phyloP scores from a whole-genome alignment of 257 asterid species.

The Ocimum tenuiflorum region DNA sequence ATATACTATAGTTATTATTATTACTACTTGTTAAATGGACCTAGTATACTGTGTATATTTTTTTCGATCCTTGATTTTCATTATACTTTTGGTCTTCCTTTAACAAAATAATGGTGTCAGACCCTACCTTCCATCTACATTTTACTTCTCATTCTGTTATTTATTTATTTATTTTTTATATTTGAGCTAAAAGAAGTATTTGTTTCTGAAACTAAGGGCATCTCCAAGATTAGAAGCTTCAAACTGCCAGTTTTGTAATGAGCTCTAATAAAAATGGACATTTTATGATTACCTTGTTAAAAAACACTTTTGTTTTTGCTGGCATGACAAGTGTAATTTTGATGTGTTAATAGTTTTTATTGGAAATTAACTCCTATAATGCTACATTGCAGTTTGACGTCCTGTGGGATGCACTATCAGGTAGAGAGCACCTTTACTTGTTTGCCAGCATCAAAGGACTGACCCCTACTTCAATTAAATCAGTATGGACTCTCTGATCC shows the following conservation, averaged over 20 bases:
- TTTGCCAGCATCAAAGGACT: slow-evolving; percentile 89
- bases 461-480: slow-evolving; percentile 42
- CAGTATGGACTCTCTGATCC: slow-evolving; percentile 33
- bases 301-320: not conserved
- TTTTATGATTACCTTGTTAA: not conserved
- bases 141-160: not conserved
- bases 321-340: not conserved
- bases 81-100: not conserved
- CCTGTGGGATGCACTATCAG: slow-evolving; percentile 91
- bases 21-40: not conserved
- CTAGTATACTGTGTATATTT: not conserved
- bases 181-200: not conserved
- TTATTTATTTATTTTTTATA: not conserved
- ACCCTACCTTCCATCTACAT: not conserved
- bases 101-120: not conserved
- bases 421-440: slow-evolving; percentile 76
- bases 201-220: not conserved
- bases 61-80: not conserved
- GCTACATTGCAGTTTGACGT: slow-evolving; percentile 61
- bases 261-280: slow-evolving; percentile 3
- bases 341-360: not conserved
- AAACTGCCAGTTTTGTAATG: not conserved
- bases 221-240: not conserved
- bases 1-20: not conserved
- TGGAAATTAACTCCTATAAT: slow-evolving; percentile 13